Base-by-base conservation (phyloP, 2,329 filamentous ascomycete species). In the Rugonectria rugulosa region DNA sequence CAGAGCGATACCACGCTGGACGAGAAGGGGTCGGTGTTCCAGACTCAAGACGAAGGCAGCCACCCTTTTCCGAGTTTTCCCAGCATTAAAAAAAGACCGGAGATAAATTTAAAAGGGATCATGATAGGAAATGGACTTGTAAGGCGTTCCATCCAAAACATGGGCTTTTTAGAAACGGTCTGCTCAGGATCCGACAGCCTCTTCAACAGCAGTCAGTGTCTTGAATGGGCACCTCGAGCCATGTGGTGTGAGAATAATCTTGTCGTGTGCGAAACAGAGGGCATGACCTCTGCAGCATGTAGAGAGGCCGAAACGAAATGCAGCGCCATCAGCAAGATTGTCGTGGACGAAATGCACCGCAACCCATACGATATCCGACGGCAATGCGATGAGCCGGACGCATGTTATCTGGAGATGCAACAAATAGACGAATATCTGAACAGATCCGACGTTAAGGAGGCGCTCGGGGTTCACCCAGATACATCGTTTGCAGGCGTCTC, bases 91-190 rank as follows among this genome's bases (percentile, higher is more conserved):
- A 32, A 49, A n/a, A 14, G 34, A 31, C 15, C 34, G 6, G 12
- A n/a, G 3, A 41, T 49, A 6, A 41, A 41, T 14, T 24, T 49
- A 6, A 49, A 49, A 19, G 46, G 46, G 3, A 41, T 49, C 11
- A 49, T 49, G 46, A 26, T 40, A 5, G 46, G 46, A 6, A 49
- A 49, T 15, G 46, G 46, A 14, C 34, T 49, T 1, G 41, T 49
- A 6, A 24, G 41, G 12, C 17, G 26, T 10, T 29, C 24, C 9
- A 9, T 31, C 10, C 41, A 43, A n/a, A 43, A 29, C 17, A 6
- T 15, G 20, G 41, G 41, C 24, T 29, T n/a, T 8, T 43, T 43
- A 6, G 41, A n/a, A 43, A 19, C 41, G 11, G 41, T 19, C 2
- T 43, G 41, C 26, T 15, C 26, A 6, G 41, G 41, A 7, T 15